Evolutionary conservation across 2,329 filamentous ascomycete species (phyloP).

Genomic region (Rosellinia necatrix): DNA sequence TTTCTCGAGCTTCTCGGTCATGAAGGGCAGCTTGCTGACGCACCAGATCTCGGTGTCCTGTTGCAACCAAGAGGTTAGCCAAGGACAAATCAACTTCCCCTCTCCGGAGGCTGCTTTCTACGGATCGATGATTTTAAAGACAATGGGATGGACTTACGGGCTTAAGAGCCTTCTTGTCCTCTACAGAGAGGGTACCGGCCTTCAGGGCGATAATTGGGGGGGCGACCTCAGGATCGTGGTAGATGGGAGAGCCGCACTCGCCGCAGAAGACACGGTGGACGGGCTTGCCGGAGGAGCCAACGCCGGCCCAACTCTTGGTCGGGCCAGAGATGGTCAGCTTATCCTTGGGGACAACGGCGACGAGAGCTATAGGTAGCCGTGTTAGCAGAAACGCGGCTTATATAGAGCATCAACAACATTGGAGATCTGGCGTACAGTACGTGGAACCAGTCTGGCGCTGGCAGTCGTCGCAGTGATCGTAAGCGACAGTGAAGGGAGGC

Average conservation of each 20-base stretch:
- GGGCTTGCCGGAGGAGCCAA: constrained; percentile 62
- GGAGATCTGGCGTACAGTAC: constrained; percentile 57
- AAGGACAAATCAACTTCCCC: not conserved
- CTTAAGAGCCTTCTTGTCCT: constrained; percentile 71
- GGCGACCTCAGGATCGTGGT: constrained; percentile 72
- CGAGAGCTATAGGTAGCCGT: constrained; percentile 56
- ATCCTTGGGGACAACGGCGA: constrained; percentile 68
- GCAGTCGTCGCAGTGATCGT: constrained; percentile 76
- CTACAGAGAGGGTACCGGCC: constrained; percentile 65
- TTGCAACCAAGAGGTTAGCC: constrained; percentile 6
- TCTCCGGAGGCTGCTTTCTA: no score
- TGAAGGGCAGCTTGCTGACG: constrained; percentile 70
- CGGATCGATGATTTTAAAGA: no score
- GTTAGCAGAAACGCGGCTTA: constrained; percentile 20
- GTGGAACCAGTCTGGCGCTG: constrained; percentile 72
- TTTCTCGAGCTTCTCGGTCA: constrained; percentile 67
- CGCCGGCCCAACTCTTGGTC: constrained; percentile 66
- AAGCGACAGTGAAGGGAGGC: constrained; percentile 52
- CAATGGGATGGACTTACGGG: constrained; percentile 60
- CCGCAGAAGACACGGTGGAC: constrained; percentile 73
- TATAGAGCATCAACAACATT: not conserved
- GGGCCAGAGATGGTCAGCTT: constrained; percentile 67
- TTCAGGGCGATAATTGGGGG: constrained; percentile 72
- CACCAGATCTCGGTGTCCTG: constrained; percentile 73
- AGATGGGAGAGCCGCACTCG: constrained; percentile 71